phyloP scores from a whole-genome alignment of 768 basidiomycete genomes.

The Xerocomus potaroensis region DNA sequence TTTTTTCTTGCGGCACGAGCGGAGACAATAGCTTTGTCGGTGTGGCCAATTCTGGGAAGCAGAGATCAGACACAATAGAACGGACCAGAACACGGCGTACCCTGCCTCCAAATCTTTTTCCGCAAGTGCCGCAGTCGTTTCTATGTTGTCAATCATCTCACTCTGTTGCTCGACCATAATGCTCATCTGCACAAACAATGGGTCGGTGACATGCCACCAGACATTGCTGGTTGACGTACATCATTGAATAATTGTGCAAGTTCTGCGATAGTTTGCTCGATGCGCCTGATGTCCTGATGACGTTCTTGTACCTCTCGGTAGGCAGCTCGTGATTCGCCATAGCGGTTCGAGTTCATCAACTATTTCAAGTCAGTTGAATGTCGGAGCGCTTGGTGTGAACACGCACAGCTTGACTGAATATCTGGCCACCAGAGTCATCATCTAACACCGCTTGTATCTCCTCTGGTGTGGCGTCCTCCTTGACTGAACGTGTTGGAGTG shows the following conservation, averaged over 20 bases:
- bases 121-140: conserved; percentile 67
- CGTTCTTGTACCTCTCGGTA: conserved; percentile 97
- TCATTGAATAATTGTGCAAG: conserved; percentile 96
- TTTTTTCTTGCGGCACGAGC: conserved; percentile 90
- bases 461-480: conserved; percentile 88
- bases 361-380: conserved; percentile 28
- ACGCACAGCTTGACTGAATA: conserved; percentile 84
- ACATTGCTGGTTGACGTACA: conserved; percentile 39
- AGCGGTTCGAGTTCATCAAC: conserved; percentile 89
- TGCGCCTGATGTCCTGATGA: conserved; percentile 93
- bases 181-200: conserved; percentile 62
- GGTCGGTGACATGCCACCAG: conserved; percentile 1
- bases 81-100: conserved; percentile 39
- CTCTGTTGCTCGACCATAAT: conserved; percentile 94
- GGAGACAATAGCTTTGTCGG: conserved; percentile 80
- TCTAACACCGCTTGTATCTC: conserved; percentile 86
- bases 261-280: conserved; percentile 89
- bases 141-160: conserved; percentile 79
- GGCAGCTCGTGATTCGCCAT: conserved; percentile 82
- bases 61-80: conserved; percentile 1
- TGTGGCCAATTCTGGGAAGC: conserved; percentile 63
- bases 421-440: conserved; percentile 75
- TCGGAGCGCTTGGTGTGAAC: not conserved
- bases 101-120: conserved; percentile 85
- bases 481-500: conserved; percentile 46